Evolutionary conservation across 352 stramenopile genomes (phyloP), one percentile per base, ranked within the genome.

Genomic region (Phytophthora sp.): DNA sequence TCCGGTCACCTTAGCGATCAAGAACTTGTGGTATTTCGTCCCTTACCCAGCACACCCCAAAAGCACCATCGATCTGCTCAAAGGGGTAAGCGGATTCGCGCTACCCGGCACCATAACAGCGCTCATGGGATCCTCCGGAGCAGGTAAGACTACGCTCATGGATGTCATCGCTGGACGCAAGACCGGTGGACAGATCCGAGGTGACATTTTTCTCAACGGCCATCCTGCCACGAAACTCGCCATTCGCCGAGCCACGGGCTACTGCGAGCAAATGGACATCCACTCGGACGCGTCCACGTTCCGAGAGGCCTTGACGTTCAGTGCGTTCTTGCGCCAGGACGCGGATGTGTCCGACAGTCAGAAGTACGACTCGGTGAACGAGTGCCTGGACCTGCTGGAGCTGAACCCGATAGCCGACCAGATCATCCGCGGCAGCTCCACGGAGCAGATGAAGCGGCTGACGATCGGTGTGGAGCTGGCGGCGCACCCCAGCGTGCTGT

Each of bases 61-160:
- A n/a, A n/a, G n/a, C n/a, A n/a, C n/a, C n/a, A n/a, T n/a, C n/a
- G n/a, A 77, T 12, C 21, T 89, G 6, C 69, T 90, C 4, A 63
- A 67, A 5, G 56, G 69, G 9, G 54, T 90, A 23, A 69, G 52
- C n/a, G 80, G 76, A 32, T 66, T 69, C 30, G 71, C 66, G 7
- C 13, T 52, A 15, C 79, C 76, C 0, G 77, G 79, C 5, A 69
- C 50, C 4, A 70, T 88, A 11, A 78, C 69, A 2, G 78, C 78
- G 1, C 48, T 89, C 21, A 85, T 87, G 70, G 79, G 78, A 15
- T 74, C 74, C 1, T 76, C 68, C 1, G 82, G 84, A 43, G 79
- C 85, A 26, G 89, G 91, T 1, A 97, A 98, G 63, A 97, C 92
- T 62, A n/a, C n/a, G n/a, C n/a, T n/a, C n/a, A n/a, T n/a, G n/a